These are phyloP conservation scores for Ogataea chonburiensis DNA, from an alignment of 805 yeast genomes.

Conservation along the genomic window DNA sequence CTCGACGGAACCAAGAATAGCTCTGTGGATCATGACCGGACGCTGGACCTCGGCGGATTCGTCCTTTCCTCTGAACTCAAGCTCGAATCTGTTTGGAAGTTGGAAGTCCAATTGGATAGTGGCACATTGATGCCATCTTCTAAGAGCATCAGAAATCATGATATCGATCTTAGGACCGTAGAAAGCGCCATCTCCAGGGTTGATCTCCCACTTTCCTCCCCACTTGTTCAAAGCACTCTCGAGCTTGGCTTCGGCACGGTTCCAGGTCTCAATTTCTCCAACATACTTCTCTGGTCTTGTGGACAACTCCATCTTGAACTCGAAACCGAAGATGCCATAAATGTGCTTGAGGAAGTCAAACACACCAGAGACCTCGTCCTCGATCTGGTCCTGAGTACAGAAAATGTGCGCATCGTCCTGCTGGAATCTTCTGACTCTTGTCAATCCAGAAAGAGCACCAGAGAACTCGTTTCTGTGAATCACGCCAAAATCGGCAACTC, in stretches of 20 bases:
- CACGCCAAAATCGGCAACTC: slow-evolving; percentile 98
- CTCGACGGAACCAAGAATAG: slow-evolving; percentile 96
- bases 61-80: slow-evolving; percentile 77
- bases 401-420: slow-evolving; percentile 99
- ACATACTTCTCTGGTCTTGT: slow-evolving; percentile 97
- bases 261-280: slow-evolving; percentile 94
- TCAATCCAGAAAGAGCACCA: slow-evolving; percentile 92
- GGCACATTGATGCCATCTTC: slow-evolving; percentile 99
- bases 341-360: slow-evolving; percentile 83
- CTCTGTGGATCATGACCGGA: slow-evolving; percentile 99
- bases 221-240: slow-evolving; percentile 79
- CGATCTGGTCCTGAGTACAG: slow-evolving; percentile 92
- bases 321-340: slow-evolving; percentile 91
- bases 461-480: slow-evolving; percentile 95
- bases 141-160: slow-evolving; percentile 89
- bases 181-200: slow-evolving; percentile 97
- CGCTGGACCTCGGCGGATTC: slow-evolving; percentile 60
- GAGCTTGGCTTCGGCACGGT: slow-evolving; percentile 82
- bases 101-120: slow-evolving; percentile 99
- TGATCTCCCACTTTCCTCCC: slow-evolving; percentile 91
- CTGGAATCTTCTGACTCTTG: slow-evolving; percentile 98
- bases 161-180: slow-evolving; percentile 96
- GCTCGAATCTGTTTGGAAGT: slow-evolving; percentile 89
- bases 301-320: slow-evolving; percentile 93
- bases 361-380: slow-evolving; percentile 74